Conservation (phyloP, 2,329 filamentous ascomycete species). For the Monosporascus sp. region DNA sequence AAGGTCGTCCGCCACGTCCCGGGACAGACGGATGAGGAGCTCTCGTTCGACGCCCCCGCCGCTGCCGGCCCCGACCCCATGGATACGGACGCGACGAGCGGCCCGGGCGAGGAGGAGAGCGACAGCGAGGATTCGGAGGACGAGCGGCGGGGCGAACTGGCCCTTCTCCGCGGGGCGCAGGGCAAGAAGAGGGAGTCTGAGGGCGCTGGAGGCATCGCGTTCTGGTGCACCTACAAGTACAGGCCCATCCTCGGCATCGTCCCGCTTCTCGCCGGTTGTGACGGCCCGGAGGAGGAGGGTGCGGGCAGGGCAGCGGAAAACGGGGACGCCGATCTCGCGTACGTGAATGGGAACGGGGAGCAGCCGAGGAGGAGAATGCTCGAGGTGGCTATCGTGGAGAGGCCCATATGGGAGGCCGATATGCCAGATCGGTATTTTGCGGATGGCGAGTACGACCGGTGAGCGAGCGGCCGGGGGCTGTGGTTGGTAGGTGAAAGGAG, state of each 20-base stretch:
- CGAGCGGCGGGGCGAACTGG: slow-evolving; percentile 26
- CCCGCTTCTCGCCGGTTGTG: slow-evolving; percentile 25
- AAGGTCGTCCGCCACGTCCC: slow-evolving; percentile 19
- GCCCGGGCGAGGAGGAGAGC: slow-evolving; percentile 20
- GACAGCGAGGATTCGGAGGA: slow-evolving; percentile 30
- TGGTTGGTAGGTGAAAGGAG: no score
- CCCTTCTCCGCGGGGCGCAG: slow-evolving; percentile 22
- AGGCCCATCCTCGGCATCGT: slow-evolving; percentile 79
- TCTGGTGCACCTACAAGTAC: slow-evolving; percentile 90
- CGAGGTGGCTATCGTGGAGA: slow-evolving; percentile 84
- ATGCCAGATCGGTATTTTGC: slow-evolving; percentile 66
- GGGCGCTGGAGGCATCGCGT: slow-evolving; percentile 23
- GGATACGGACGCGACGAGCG: slow-evolving; percentile 23
- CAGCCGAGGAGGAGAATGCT: slow-evolving; percentile 31
- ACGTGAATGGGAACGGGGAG: slow-evolving; percentile 8
- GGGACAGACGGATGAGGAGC: slow-evolving; percentile 17
- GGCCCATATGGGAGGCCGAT: slow-evolving; percentile 78
- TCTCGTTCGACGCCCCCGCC: slow-evolving; percentile 18
- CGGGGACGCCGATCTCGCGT: slow-evolving; percentile 25
- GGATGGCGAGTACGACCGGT: slow-evolving; percentile 47
- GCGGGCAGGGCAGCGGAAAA: slow-evolving; percentile 1
- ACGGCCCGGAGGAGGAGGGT: no score
- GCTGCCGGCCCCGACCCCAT: slow-evolving; percentile 18
- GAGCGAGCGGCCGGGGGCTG: slow-evolving; percentile 2
- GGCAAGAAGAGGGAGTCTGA: slow-evolving; percentile 18